Base-by-base conservation (phyloP, 2,329 filamentous ascomycete genomes). In the Talaromyces sp. region DNA sequence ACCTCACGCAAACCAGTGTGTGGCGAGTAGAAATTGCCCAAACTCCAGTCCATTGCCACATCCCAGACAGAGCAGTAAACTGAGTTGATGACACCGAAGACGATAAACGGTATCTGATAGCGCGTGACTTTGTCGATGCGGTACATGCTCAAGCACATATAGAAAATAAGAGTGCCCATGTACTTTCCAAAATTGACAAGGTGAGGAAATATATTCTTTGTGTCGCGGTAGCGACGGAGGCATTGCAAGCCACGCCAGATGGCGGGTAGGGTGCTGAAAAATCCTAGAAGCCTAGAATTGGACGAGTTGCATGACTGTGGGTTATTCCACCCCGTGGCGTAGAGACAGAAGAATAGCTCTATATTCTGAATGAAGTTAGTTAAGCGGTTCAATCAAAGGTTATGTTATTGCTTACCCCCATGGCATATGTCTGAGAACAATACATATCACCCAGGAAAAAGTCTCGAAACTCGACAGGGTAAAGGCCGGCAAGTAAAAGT, bases 381-480 rank as follows among this genome's bases (percentile, higher is more conserved):
- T 24, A 11, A 46, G 21, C 12, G 21, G 19, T 46, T 21, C 19
- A 46, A 12, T 21, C 4, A 46, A 46, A 24, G 19, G 9, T 52
- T 56, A 7, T 46, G n/a, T 17, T 10, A 24, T 3, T 46, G 68
- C 89, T 79, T 81, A 93, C 90, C 62, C 90, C 88, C 75, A 91
- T 90, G 17, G 88, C 84, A 74, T 99, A 99, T 6, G 92, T 96
- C 59, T 96, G 81, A 2, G 94, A 97, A 75, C 93, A 97, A 74
- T 96, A 96, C 81, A 97, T 97, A 72, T 99, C 94, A 57, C 94
- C 94, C 0, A 97, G 83, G 75, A 97, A 97, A 77, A 99, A 97
- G 75, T 99, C 94, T 61, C 92, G 86, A 73, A 97, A 99, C 72
- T 97, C 93, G 55, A 99, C 94, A 1, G 91, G 91, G 69, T 95